These are phyloP conservation scores for Aspergillus sp. DNA, from an alignment of 2,329 filamentous ascomycete genomes.

Conservation along the genomic window DNA sequence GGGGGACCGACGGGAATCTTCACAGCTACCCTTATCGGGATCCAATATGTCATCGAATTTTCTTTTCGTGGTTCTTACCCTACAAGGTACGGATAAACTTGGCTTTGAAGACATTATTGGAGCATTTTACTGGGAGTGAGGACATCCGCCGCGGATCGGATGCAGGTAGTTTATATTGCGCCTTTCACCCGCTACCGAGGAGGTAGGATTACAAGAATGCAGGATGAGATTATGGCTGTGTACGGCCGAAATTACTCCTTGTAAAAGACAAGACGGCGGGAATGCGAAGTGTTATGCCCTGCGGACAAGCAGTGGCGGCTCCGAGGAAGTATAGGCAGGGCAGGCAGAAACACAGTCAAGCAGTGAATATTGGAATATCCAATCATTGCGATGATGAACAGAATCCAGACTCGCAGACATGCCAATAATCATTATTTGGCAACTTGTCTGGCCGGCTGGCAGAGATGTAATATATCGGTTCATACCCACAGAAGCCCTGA, in stretches of 20 bases:
- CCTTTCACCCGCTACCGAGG: not conserved
- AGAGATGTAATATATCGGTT: conserved; percentile 14
- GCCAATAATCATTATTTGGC: not conserved
- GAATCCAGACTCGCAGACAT: not conserved
- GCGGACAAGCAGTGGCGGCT: not conserved
- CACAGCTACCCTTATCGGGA: not conserved
- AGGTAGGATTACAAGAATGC: not conserved
- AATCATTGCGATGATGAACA: not conserved
- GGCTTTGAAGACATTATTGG: not conserved
- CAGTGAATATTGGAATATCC: not conserved
- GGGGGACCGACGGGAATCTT: not conserved
- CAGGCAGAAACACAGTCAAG: not conserved
- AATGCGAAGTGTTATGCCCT: not conserved
- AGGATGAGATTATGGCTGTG: not conserved
- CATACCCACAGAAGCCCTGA: conserved; percentile 30
- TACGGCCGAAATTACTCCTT: not conserved
- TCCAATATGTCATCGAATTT: not conserved
- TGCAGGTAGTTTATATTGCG: not conserved
- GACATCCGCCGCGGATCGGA: not conserved
- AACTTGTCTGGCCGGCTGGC: not conserved
- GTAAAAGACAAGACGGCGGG: not conserved
- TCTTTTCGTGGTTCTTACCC: not conserved
- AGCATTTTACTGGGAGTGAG: not conserved
- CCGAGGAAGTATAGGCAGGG: not conserved
- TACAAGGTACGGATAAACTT: not conserved